Percentiles rank a stretch among this genome's conserved stretches.
These are phyloP conservation scores for Amylostereum chailletii DNA, from an alignment of 1,284 basidiomycete genomes.

Conservation along the genomic window DNA sequence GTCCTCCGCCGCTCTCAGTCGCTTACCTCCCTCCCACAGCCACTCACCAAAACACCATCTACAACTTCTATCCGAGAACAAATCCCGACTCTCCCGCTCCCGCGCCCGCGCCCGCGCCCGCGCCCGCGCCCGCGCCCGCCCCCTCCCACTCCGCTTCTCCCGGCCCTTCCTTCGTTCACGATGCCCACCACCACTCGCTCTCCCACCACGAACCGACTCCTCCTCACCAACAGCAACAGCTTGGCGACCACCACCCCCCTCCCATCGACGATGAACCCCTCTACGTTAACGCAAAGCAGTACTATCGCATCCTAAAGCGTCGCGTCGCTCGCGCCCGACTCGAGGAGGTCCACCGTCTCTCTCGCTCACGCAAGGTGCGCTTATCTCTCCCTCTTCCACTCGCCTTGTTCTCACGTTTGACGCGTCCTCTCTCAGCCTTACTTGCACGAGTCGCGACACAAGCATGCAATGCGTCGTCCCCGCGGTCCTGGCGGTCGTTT, in stretches of 20 bases:
- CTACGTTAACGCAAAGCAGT: constrained; percentile 97
- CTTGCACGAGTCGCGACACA: constrained; percentile 94
- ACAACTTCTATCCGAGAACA: too few species aligned
- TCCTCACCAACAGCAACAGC: constrained; percentile 10
- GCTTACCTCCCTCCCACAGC: neutral
- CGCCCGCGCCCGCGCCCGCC: constrained; percentile 3
- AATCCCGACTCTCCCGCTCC: too few species aligned
- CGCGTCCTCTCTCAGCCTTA: constrained; percentile 60
- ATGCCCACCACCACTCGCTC: constrained; percentile 17
- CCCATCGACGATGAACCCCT: constrained; percentile 86
- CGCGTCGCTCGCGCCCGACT: constrained; percentile 80
- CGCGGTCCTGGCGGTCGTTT: constrained; percentile 95
- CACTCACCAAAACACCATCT: too few species aligned
- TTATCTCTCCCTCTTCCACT: constrained; percentile 3
- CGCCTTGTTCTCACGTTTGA: constrained; percentile 3
- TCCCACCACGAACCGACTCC: constrained; percentile 3
- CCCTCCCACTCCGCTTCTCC: constrained; percentile 4
- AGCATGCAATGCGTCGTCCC: constrained; percentile 95
- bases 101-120: neutral
- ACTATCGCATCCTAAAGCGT: constrained; percentile 92
- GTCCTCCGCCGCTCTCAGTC: constrained; percentile 5
- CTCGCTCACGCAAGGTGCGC: constrained; percentile 81
- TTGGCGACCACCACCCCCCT: constrained; percentile 2
- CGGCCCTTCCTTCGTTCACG: constrained; percentile 7
- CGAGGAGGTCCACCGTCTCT: constrained; percentile 88